Conservation (phyloP, 2,329 filamentous ascomycete species). For the Ophioceras dolichostomum region DNA sequence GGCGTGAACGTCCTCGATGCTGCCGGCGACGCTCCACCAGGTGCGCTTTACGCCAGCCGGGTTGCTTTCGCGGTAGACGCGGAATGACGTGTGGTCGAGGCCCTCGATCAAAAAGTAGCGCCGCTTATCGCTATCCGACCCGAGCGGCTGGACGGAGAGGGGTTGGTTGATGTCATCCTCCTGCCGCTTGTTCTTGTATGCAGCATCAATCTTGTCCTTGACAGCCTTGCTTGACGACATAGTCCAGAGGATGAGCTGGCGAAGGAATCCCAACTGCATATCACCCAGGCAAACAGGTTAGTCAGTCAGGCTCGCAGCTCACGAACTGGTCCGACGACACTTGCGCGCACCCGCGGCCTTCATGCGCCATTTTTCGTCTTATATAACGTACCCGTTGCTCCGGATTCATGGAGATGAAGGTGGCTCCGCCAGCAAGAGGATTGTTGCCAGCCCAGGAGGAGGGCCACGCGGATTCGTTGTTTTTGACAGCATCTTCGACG, state of each 20-base stretch:
- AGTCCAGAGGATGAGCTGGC: constrained; percentile 77
- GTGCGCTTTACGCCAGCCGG: constrained; percentile 61
- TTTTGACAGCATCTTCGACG: constrained; percentile 80
- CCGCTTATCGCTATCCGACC: constrained; percentile 72
- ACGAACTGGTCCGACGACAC: no score
- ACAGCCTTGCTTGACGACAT: constrained; percentile 78
- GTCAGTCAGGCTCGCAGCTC: no score
- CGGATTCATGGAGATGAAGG: constrained; percentile 72
- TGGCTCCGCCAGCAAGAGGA: constrained; percentile 67
- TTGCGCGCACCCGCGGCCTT: no score
- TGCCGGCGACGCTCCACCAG: constrained; percentile 89
- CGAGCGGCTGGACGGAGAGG: constrained; percentile 69
- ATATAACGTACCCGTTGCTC: constrained; percentile 68
- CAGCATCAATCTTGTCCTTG: constrained; percentile 69
- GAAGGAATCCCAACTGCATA: constrained; percentile 70
- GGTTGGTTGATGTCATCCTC: constrained; percentile 73
- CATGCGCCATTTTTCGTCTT: no score
- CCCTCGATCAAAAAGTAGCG: constrained; percentile 92
- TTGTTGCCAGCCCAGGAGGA: constrained; percentile 68
- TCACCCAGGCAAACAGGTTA: no score
- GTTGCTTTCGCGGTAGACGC: constrained; percentile 89
- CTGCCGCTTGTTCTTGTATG: constrained; percentile 79
- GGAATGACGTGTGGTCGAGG: constrained; percentile 84
- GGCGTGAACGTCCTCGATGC: constrained; percentile 70
- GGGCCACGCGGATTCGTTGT: constrained; percentile 83